These are phyloP conservation scores for Sclerotinia subarctica DNA, from an alignment of 2,329 filamentous ascomycete genomes.

Conservation along the genomic window DNA sequence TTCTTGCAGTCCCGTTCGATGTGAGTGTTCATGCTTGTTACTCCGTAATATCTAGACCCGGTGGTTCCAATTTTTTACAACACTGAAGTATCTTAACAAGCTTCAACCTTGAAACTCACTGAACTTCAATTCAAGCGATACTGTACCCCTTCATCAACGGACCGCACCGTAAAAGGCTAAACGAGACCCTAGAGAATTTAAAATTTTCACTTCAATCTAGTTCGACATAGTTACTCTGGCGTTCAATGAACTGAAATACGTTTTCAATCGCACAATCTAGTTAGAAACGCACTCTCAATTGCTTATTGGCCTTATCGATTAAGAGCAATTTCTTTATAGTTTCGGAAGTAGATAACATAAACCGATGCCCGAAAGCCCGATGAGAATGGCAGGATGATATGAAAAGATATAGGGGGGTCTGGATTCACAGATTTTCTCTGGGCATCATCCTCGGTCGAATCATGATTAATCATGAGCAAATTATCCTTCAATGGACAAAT, in stretches of 20 bases:
- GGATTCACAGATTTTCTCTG: conserved; percentile 8
- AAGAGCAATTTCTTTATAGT: background rate
- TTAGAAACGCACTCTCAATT: background rate
- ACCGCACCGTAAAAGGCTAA: conserved; percentile 9
- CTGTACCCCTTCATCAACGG: conserved; percentile 13
- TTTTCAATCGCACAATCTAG: no score
- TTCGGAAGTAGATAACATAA: background rate
- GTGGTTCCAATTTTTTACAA: background rate
- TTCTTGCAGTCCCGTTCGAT: conserved; percentile 17
- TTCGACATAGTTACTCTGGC: background rate
- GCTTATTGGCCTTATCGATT: conserved; percentile 1
- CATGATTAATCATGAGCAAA: conserved; percentile 1
- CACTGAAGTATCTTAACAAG: background rate
- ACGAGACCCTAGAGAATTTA: conserved; percentile 7
- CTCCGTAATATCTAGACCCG: background rate
- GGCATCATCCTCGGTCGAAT: conserved; percentile 9
- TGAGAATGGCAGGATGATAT: conserved; percentile 10
- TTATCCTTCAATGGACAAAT: conserved; percentile 3
- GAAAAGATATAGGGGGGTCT: conserved; percentile 1
- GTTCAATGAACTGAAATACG: background rate
- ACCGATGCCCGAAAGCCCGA: conserved; percentile 11
- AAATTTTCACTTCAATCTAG: background rate
- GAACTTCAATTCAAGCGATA: background rate
- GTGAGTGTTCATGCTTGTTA: conserved; percentile 15
- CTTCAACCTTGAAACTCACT: background rate